Evolutionary conservation across 306 rosid genomes (phyloP).

Genomic region (Dalbergia cultrata): DNA sequence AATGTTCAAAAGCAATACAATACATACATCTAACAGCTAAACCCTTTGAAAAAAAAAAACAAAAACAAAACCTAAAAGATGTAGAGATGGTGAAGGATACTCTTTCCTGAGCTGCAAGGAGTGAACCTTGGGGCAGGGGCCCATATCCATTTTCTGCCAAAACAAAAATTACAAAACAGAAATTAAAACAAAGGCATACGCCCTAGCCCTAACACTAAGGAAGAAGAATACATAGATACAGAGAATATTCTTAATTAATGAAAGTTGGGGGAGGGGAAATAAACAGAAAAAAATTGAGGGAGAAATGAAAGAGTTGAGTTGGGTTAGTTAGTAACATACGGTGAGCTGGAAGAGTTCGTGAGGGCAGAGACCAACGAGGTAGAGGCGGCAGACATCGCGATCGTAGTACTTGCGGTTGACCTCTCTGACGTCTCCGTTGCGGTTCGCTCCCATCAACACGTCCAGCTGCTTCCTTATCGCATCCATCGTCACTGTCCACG

Average conservation of each 20-base stretch:
- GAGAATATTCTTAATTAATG: too few species aligned
- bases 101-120: slow-evolving; percentile 98
- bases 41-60: not conserved
- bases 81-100: slow-evolving; percentile 75
- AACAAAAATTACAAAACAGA: not conserved
- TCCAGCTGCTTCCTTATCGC: slow-evolving; percentile 98
- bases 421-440: slow-evolving; percentile 98
- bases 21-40: not conserved
- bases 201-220: slow-evolving; percentile 1
- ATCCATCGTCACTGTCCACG: slow-evolving; percentile 59
- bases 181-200: not conserved
- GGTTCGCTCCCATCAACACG: slow-evolving; percentile 97
- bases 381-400: slow-evolving; percentile 96
- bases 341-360: slow-evolving; percentile 97
- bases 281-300: not conserved
- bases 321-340: slow-evolving; percentile 56
- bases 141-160: slow-evolving; percentile 99
- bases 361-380: slow-evolving; percentile 96
- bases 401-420: slow-evolving; percentile 96
- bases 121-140: slow-evolving; percentile 97
- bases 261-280: too few species aligned
- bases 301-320: not conserved
- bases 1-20: too few species aligned
- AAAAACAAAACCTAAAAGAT: not conserved
- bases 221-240: too few species aligned